These are phyloP conservation scores for Citrullus amarus DNA, from an alignment of 306 rosid genomes.

Conservation along the genomic window DNA sequence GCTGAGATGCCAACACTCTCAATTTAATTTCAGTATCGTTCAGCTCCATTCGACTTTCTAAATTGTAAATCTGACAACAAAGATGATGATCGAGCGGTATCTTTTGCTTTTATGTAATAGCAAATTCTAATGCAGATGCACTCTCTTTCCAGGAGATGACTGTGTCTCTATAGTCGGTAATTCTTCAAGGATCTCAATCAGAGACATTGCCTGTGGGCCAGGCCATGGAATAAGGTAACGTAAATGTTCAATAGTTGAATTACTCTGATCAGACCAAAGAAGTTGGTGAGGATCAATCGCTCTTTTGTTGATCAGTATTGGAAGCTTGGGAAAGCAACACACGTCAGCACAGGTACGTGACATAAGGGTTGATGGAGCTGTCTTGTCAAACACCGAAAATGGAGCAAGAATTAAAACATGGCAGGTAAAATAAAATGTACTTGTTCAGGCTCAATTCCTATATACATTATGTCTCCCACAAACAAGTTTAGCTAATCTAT, in stretches of 20 bases:
- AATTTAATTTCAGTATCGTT: background rate
- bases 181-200: conserved; percentile 53
- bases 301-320: conserved; percentile 44
- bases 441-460: background rate
- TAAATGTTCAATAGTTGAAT: background rate
- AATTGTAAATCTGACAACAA: background rate
- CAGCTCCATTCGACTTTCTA: background rate
- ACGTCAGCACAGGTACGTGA: conserved; percentile 47
- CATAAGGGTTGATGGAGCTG: conserved; percentile 53
- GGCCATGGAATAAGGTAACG: conserved; percentile 95
- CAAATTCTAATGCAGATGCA: conserved; percentile 1
- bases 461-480: background rate
- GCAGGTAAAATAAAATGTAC: conserved; percentile 44
- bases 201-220: conserved; percentile 66
- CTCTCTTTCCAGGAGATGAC: conserved; percentile 56
- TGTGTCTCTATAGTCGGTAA: conserved; percentile 81
- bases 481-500: background rate
- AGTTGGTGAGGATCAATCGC: background rate
- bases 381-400: conserved; percentile 50
- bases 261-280: background rate
- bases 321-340: conserved; percentile 84
- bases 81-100: background rate
- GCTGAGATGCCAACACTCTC: background rate
- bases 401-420: conserved; percentile 94
- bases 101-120: background rate